Base-by-base conservation (phyloP, 2,329 filamentous ascomycete genomes). In the Botrytis porri region DNA sequence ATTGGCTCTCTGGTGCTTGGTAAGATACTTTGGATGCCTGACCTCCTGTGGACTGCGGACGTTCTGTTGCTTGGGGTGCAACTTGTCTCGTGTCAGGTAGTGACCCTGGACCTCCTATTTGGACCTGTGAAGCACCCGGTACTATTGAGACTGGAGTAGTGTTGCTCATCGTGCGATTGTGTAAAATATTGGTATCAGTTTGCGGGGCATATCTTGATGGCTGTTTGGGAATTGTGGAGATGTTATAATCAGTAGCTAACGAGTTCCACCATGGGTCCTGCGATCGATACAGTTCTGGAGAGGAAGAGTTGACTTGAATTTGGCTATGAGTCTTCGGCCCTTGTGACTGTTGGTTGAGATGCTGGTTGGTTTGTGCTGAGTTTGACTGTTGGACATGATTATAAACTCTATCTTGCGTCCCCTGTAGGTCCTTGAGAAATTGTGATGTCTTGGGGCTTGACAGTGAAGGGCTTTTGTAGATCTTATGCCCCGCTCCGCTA, bases 231-330 rank as follows among this genome's bases (percentile, higher is more conserved):
- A 67, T 57, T 39, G 39, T 67, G n/a, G 54, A 29, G n/a, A 67
- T 67, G 10, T 57, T 57, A 37, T 67, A 67, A 32, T 67, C 18
- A 6, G 65, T 51, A 41, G 65, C 65, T 57, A 67, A 25, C 6
- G 65, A 67, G 48, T 67, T 67, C 65, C 65, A 67, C 65, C 65
- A 67, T 57, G 65, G 65, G 22, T 67, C 65, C 37, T 57, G 65
- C 25, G 65, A 67, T n/a, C 18, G 35, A 43, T 67, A 67, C 5
- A 37, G 41, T 57, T 29, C 65, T 57, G 65, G 48, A 12, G 65
- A 57, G 18, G 48, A 57, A 57, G 35, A n/a, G 3, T 57, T 67
- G 12, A 41, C 20, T 41, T 39, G 65, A 22, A 6, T 29, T 32
- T 32, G 35, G 25, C 37, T 54, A 9, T 57, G 25, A 41, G 16